Evolutionary conservation across 1,284 basidiomycete species (phyloP), one percentile per base, ranked within the genome.

Genomic region (Marasmius tenuissimus): DNA sequence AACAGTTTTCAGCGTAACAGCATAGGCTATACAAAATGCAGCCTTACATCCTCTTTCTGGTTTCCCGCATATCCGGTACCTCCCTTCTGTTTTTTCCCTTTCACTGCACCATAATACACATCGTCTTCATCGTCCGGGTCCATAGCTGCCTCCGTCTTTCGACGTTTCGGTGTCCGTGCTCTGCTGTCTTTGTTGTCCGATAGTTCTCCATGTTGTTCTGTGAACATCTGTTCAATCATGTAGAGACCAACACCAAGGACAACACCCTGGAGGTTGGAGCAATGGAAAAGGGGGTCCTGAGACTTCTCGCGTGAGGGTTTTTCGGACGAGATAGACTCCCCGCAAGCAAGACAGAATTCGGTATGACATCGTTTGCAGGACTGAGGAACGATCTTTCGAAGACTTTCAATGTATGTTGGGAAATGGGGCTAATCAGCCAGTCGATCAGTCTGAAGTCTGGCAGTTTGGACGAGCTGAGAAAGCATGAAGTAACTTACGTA

Each of bases 51-150:
- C 77, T 96, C 94, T 64, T 82, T 82, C 12, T 78, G 77, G 61
- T 85, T 82, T 2, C 94, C 94, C 39, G 91, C 93, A 75, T 96
- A 97, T 12, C 94, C 94, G 18, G 84, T 88, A 0, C 94, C 94
- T 56, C 88, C 84, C 68, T 89, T 91, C 22, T 81, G 76, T 70
- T 88, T 91, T 73, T 85, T 87, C 18, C 84, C 84, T 60, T 77
- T 74, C 8, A 72, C 68, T 49, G 75, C 68, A 60, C 73, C 69
- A 64, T 81, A 82, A 64, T 85, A 84, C 18, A 72, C 68, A 45
- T 79, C 78, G 54, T 85, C 86, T 20, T 86, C 84, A 51, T 87
- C 86, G n/a, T 86, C 81, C 59, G 81, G 78, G 51, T 76, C 77
- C 16, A 67, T 54, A 45, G 75, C 73, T 38, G 35, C 45, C 53